phyloP scores from a whole-genome alignment of 257 asterid genomes.

The Gentiana dahurica region DNA sequence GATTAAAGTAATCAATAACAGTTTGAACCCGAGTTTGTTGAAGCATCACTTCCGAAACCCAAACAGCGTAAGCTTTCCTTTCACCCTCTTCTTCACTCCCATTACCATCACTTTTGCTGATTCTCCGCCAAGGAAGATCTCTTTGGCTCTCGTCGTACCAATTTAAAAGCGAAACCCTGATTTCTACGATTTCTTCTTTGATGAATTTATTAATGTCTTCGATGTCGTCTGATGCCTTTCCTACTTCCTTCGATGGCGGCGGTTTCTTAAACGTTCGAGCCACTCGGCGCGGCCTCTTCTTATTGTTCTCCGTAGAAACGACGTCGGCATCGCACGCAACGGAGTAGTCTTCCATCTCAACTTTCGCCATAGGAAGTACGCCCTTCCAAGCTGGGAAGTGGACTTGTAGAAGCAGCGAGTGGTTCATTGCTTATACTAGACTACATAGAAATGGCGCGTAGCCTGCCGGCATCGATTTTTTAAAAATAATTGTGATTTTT shows the following conservation, averaged over 20 bases:
- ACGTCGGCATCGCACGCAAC: background rate
- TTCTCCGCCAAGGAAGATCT: conserved; percentile 91
- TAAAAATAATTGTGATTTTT: too few species aligned
- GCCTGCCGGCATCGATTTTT: too few species aligned
- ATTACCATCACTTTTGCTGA: conserved; percentile 21
- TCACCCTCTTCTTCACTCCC: conserved; percentile 28
- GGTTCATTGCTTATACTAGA: too few species aligned
- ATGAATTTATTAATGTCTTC: conserved; percentile 57
- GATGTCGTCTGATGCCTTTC: conserved; percentile 32
- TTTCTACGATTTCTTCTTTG: conserved; percentile 32
- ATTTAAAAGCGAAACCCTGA: conserved; percentile 64
- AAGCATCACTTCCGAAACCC: conserved; percentile 99
- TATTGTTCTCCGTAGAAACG: conserved; percentile 1
- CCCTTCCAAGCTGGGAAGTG: conserved; percentile 40
- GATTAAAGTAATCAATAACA: conserved; percentile 69
- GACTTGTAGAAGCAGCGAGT: conserved; percentile 13
- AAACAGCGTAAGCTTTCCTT: conserved; percentile 73
- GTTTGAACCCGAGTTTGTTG: conserved; percentile 99
- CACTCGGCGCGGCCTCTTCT: conserved; percentile 23
- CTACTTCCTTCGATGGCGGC: conserved; percentile 6
- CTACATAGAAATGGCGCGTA: too few species aligned
- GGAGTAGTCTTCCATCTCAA: conserved; percentile 14
- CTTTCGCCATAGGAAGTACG: conserved; percentile 16
- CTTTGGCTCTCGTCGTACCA: conserved; percentile 77
- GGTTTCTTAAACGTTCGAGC: conserved; percentile 1